phyloP scores from a whole-genome alignment of 1,284 basidiomycete species.

The Leccinum griseonigrum region DNA sequence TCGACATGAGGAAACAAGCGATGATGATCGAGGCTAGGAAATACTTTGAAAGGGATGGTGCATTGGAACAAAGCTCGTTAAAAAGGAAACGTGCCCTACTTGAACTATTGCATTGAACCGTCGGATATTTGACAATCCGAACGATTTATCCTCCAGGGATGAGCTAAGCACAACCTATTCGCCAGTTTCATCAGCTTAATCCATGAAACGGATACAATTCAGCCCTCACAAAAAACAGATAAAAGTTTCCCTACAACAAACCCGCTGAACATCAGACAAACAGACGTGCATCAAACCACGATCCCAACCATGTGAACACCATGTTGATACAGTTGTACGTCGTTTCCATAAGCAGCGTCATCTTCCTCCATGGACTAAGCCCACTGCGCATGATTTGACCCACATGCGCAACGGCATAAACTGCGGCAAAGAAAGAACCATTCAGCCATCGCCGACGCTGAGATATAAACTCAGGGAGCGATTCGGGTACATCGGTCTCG shows the following conservation, averaged over 20 bases:
- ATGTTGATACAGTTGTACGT: slow-evolving; percentile 89
- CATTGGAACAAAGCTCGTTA: slow-evolving; percentile 7
- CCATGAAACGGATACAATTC: neutral
- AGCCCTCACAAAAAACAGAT: slow-evolving; percentile 86
- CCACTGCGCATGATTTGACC: slow-evolving; percentile 84
- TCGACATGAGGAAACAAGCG: slow-evolving; percentile 90
- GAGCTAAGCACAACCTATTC: slow-evolving; percentile 80
- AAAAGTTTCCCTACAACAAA: slow-evolving; percentile 80
- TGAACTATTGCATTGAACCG: slow-evolving; percentile 81
- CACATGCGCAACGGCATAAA: slow-evolving; percentile 80
- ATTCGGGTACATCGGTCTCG: slow-evolving; percentile 96
- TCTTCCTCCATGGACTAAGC: slow-evolving; percentile 79
- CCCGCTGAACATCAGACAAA: neutral
- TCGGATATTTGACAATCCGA: slow-evolving; percentile 67
- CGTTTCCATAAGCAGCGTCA: slow-evolving; percentile 75
- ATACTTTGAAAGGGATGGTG: slow-evolving; percentile 53
- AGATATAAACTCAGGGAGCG: slow-evolving; percentile 91
- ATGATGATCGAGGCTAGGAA: slow-evolving; percentile 82
- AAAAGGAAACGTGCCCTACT: slow-evolving; percentile 36
- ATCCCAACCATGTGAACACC: slow-evolving; percentile 90
- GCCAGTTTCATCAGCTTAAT: slow-evolving; percentile 14
- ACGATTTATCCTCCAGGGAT: slow-evolving; percentile 77
- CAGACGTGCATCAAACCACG: slow-evolving; percentile 42
- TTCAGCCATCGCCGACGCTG: slow-evolving; percentile 92
- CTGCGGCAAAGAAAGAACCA: slow-evolving; percentile 94